Evolutionary conservation across 495 filamentous ascomycete genomes (phyloP).

Genomic region (Chaetomidium leptoderma): DNA sequence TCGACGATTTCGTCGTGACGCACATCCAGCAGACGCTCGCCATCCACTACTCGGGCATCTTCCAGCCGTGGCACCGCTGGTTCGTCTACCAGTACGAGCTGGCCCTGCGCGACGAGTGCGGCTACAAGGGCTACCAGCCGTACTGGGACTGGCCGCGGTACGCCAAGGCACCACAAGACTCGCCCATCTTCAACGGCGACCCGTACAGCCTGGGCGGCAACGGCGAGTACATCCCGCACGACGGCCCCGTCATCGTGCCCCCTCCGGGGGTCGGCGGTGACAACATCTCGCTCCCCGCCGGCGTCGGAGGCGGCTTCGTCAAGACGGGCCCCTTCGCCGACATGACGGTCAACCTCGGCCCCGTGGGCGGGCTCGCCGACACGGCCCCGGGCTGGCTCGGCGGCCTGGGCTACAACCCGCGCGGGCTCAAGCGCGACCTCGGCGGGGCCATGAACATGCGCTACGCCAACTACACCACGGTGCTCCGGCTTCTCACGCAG

Average conservation of each 20-base stretch:
- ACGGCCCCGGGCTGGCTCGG: conserved; percentile 10
- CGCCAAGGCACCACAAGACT: conserved; percentile 45
- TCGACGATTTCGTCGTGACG: conserved; percentile 66
- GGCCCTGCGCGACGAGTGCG: conserved; percentile 66
- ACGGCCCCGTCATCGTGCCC: conserved; percentile 26
- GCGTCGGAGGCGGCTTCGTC: conserved; percentile 62
- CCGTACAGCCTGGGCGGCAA: conserved; percentile 57
- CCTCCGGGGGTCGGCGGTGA: conserved; percentile 26
- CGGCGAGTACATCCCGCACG: conserved; percentile 44
- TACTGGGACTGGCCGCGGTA: conserved; percentile 66
- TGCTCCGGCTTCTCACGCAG: conserved; percentile 35
- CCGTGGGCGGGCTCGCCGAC: conserved; percentile 34
- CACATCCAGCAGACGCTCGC: conserved; percentile 60
- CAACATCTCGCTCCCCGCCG: conserved; percentile 40
- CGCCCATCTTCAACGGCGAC: conserved; percentile 59
- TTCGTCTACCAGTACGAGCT: conserved; percentile 62
- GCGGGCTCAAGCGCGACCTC: conserved; percentile 62
- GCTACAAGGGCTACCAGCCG: conserved; percentile 56
- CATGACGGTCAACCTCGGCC: conserved; percentile 54
- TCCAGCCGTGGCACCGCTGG: conserved; percentile 69
- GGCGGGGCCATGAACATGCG: conserved; percentile 43
- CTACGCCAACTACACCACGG: conserved; percentile 47
- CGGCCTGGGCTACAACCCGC: conserved; percentile 49
- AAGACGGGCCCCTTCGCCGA: conserved; percentile 54
- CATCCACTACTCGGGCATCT: conserved; percentile 63